Percentiles rank a stretch among this genome's conserved stretches.
phyloP scores from a whole-genome alignment of 306 rosid genomes.

The Castanea sativa region DNA sequence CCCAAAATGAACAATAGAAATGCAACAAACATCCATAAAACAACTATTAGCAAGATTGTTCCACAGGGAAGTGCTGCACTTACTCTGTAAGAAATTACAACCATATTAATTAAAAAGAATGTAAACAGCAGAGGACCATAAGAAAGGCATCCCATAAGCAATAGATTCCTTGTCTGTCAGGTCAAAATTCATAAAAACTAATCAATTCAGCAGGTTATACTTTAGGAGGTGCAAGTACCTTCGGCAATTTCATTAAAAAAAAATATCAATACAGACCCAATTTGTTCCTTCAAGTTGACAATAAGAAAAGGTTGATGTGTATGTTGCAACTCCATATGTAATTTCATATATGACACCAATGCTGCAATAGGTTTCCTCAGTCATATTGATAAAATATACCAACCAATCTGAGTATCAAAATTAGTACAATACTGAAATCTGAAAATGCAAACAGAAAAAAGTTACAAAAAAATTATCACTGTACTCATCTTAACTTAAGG shows the following conservation, averaged over 20 bases:
- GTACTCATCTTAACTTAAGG: not conserved
- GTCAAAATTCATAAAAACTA: slow-evolving; percentile 27
- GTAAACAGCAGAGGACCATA: slow-evolving; percentile 91
- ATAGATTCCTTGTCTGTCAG: slow-evolving; percentile 74
- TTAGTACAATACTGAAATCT: slow-evolving; percentile 84
- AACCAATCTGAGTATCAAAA: slow-evolving; percentile 82
- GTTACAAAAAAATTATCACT: slow-evolving; percentile 9
- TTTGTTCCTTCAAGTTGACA: slow-evolving; percentile 88
- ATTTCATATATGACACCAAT: slow-evolving; percentile 89
- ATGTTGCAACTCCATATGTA: slow-evolving; percentile 92
- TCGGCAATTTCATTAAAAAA: slow-evolving; percentile 1
- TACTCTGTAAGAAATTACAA: slow-evolving; percentile 86
- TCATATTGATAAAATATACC: slow-evolving; percentile 96
- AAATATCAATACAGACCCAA: slow-evolving; percentile 49
- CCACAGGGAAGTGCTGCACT: slow-evolving; percentile 97
- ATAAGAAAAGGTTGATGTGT: slow-evolving; percentile 83
- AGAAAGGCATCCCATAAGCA: slow-evolving; percentile 91
- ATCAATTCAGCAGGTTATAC: slow-evolving; percentile 2
- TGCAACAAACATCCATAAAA: slow-evolving; percentile 91
- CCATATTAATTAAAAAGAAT: slow-evolving; percentile 91
- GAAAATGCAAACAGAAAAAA: slow-evolving; percentile 30
- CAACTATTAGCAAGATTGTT: slow-evolving; percentile 81
- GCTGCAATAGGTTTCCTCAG: slow-evolving; percentile 91
- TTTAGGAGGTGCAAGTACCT: not conserved
- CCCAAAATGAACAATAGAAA: slow-evolving; percentile 92